These are phyloP conservation scores for Aeschynomene evenia DNA, from an alignment of 306 rosid genomes.

Conservation along the genomic window DNA sequence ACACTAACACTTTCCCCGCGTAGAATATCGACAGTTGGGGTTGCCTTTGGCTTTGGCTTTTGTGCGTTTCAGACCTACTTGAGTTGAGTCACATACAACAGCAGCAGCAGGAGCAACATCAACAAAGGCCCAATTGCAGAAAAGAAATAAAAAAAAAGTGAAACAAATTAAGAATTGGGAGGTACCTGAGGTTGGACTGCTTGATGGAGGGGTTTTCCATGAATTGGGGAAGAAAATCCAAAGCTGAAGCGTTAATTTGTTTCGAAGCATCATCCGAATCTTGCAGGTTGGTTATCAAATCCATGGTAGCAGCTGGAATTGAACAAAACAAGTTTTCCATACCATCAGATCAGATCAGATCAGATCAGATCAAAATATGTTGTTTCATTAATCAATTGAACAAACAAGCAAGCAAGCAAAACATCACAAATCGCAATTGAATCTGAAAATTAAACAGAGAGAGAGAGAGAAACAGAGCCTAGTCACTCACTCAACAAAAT, in stretches of 20 bases:
- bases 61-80: slow-evolving; percentile 34
- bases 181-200: slow-evolving; percentile 24
- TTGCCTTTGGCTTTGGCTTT: too few relatives aligned
- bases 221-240: slow-evolving; percentile 27
- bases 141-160: too few relatives aligned
- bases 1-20: slow-evolving; percentile 65
- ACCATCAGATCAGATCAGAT: slow-evolving; percentile 1
- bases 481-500: too few relatives aligned
- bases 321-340: not conserved
- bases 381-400: not conserved
- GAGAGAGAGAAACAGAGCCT: too few relatives aligned
- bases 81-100: too few relatives aligned
- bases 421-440: too few relatives aligned
- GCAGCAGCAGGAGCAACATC: too few relatives aligned
- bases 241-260: slow-evolving; percentile 13
- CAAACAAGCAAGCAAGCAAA: too few relatives aligned
- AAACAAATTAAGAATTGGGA: not conserved
- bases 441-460: too few relatives aligned
- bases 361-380: not conserved
- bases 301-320: slow-evolving; percentile 31
- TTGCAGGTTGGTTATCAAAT: slow-evolving; percentile 44
- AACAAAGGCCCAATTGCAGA: too few relatives aligned
- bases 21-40: slow-evolving; percentile 67
- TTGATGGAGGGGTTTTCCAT: slow-evolving; percentile 7
- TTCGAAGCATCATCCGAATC: slow-evolving; percentile 8